These are phyloP conservation scores for Daldinia grandis DNA, from an alignment of 495 filamentous ascomycete genomes.

Conservation along the genomic window DNA sequence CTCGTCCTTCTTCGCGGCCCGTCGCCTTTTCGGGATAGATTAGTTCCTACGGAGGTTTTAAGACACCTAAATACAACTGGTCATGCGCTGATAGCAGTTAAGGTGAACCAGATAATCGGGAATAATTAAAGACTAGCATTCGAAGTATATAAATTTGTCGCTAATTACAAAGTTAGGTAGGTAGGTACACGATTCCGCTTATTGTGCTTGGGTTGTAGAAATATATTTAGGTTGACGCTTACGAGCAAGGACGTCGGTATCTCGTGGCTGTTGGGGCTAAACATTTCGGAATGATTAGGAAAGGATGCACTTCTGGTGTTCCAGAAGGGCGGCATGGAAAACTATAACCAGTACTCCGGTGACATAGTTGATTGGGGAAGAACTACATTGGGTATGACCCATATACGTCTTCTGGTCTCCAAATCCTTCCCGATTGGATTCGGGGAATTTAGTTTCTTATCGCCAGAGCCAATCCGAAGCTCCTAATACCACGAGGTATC, in stretches of 20 bases:
- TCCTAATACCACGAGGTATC: conserved; percentile 36
- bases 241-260: background rate
- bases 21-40: conserved; percentile 5
- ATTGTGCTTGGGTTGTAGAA: background rate
- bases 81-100: background rate
- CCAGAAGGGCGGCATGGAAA: conserved; percentile 32
- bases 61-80: background rate
- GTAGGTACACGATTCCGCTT: background rate
- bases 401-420: conserved; percentile 15
- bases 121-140: background rate
- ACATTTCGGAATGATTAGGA: conserved; percentile 30
- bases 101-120: background rate
- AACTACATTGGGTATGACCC: conserved; percentile 20
- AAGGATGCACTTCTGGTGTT: conserved; percentile 33
- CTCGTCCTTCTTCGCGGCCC: background rate
- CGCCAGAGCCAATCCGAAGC: conserved; percentile 26
- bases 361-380: conserved; percentile 36
- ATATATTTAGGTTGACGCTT: background rate
- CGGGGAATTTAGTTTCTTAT: conserved; percentile 31
- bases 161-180: background rate
- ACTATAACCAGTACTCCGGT: conserved; percentile 26
- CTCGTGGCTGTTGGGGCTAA: conserved; percentile 14
- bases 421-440: conserved; percentile 44
- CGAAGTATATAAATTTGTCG: background rate
- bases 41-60: background rate